Percentiles rank a stretch among this genome's conserved stretches.
phyloP scores from a whole-genome alignment of 352 stramenopile species.

The Globisporangium iwayamae region DNA sequence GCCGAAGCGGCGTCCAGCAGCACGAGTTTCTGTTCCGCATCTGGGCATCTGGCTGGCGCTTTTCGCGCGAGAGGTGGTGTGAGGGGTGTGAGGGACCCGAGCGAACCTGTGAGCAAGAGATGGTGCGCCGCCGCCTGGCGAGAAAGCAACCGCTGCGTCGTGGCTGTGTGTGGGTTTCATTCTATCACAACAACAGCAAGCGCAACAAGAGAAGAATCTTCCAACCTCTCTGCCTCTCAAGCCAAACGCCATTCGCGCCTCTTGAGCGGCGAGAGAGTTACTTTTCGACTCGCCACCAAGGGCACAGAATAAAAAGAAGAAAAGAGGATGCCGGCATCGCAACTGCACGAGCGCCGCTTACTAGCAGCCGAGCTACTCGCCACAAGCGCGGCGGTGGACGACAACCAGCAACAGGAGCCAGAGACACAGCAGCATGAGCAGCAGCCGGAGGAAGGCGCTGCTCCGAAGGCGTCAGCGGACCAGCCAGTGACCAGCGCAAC shows the following conservation, averaged over 20 bases:
- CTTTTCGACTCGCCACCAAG: not conserved
- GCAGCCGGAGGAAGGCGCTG: not conserved
- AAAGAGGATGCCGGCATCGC: not conserved
- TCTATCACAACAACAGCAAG: not conserved
- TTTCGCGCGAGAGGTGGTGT: not conserved
- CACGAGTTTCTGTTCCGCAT: constrained; percentile 7
- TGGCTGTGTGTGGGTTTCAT: not conserved
- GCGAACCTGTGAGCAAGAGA: not conserved
- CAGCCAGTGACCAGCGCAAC: not conserved
- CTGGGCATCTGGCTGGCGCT: not conserved
- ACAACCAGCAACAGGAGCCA: constrained; percentile 3
- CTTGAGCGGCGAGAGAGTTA: not conserved
- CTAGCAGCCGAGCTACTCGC: constrained; percentile 5
- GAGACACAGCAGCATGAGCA: not conserved
- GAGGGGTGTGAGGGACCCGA: not conserved
- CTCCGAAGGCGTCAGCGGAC: not conserved
- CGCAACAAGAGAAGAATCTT: not conserved
- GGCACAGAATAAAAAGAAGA: not conserved
- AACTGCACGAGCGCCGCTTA: not conserved
- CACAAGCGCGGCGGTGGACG: not conserved
- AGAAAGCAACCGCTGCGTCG: not conserved
- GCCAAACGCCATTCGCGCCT: not conserved
- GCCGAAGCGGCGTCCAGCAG: not conserved
- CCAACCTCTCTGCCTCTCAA: not conserved
- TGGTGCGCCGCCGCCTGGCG: not conserved